Conservation (phyloP, 2,329 filamentous ascomycete genomes). For the Penicillium thymicola region DNA sequence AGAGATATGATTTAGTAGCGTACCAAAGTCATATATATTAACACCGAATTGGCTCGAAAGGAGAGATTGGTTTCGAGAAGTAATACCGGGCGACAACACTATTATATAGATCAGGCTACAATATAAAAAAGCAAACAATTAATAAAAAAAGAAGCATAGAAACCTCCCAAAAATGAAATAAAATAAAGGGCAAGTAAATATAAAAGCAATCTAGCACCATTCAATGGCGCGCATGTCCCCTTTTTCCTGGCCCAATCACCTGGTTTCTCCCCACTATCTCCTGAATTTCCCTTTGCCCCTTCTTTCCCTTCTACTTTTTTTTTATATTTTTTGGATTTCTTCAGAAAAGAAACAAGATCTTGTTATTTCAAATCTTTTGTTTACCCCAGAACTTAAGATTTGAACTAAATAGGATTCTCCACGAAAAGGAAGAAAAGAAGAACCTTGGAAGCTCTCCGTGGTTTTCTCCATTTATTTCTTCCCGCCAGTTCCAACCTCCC, state of each 20-base stretch:
- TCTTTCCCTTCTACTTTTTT: constrained; percentile 5
- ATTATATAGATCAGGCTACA: neutral
- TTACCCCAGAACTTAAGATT: constrained; percentile 3
- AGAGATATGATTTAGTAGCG: constrained; percentile 13
- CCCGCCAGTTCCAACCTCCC: constrained; percentile 16
- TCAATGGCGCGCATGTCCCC: constrained; percentile 7
- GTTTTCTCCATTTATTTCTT: constrained; percentile 6
- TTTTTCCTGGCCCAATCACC: constrained; percentile 10
- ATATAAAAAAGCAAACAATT: no score
- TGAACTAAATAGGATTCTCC: neutral
- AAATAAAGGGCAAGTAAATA: neutral
- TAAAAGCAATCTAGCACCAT: neutral
- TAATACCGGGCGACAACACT: no score
- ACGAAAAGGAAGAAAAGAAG: neutral
- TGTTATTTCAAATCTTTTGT: neutral
- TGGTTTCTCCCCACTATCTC: constrained; percentile 10
- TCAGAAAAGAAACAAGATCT: neutral
- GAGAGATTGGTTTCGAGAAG: neutral
- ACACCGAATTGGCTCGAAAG: neutral
- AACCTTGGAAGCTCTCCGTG: neutral
- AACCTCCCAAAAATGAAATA: neutral
- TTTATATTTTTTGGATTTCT: neutral
- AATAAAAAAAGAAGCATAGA: no score
- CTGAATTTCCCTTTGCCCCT: constrained; percentile 14
- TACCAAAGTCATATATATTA: constrained; percentile 18